These are phyloP conservation scores for Talaromyces sp. DNA, from an alignment of 2,329 filamentous ascomycete genomes.

Conservation along the genomic window DNA sequence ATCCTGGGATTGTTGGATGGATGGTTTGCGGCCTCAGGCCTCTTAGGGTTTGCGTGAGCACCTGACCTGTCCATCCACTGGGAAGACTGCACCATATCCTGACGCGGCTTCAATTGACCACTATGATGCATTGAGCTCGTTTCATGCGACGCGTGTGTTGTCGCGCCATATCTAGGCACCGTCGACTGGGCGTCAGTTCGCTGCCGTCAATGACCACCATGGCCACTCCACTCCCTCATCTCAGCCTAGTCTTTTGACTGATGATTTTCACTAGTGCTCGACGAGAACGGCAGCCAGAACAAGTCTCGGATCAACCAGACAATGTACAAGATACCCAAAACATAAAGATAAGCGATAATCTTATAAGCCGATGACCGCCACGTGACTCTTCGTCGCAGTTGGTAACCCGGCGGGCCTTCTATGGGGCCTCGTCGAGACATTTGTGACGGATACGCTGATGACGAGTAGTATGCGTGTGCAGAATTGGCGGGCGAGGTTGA, in stretches of 20 bases:
- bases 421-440: constrained; percentile 36
- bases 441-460: constrained; percentile 24
- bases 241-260: constrained; percentile 1
- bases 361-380: constrained; percentile 44
- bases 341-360: constrained; percentile 40
- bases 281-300: constrained; percentile 34
- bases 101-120: neutral
- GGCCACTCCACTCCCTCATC: neutral
- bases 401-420: constrained; percentile 39
- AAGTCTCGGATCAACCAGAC: constrained; percentile 41
- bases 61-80: neutral
- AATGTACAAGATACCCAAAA: constrained; percentile 39
- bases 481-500: constrained; percentile 29
- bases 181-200: neutral
- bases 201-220: neutral
- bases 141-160: neutral
- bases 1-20: neutral
- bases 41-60: constrained; percentile 1
- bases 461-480: constrained; percentile 33
- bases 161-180: neutral
- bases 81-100: neutral
- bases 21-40: neutral
- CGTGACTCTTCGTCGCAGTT: constrained; percentile 39
- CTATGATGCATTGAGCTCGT: neutral
- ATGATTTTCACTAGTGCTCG: neutral